Evolutionary conservation across 495 filamentous ascomycete genomes (phyloP), one percentile per base, ranked within the genome.

Genomic region (Lasiosphaeria ovina): DNA sequence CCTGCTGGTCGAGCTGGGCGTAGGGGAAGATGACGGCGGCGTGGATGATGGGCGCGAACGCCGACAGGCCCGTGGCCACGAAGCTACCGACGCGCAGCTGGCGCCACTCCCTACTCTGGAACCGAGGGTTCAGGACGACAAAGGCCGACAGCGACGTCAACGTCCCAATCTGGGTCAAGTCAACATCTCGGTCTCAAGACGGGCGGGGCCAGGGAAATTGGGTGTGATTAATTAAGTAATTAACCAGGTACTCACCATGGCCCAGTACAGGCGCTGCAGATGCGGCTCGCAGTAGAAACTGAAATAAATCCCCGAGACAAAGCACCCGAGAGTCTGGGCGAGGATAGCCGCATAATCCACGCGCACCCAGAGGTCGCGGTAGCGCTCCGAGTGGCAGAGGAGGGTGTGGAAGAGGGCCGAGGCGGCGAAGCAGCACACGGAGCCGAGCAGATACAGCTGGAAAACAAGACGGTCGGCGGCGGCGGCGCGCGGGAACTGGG

Each of bases 31-130:
- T 55, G 33, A 35, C n/a, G 14, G 54, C 61, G 1, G 57, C 64
- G 50, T 66, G 61, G 35, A 58, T 55, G 24, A 66, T 66, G 14
- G 66, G 66, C 3, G 54, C 68, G 66, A 51, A 91, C 48, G 17
- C 91, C 82, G 10, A 91, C 87, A 63, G 90, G 73, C 91, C 91
- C 81, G 93, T 90, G 35, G 79, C 79, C 38, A 92, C 83, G 72
- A 93, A 95, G 86, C 93, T 90, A 57, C 75, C 74, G 10, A 89
- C 88, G 49, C 91, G 82, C 65, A 91, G 85, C 8, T 86, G 87
- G 12, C 91, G 80, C 80, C 84, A 90, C 35, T 76, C 72, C 11
- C 88, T 85, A 0, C 88, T 88, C 40, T 89, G 82, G 68, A 94
- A 89, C 48, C 75, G 75, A 4, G 89, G 85, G 48, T 84, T 71